Evolutionary conservation across 352 stramenopile species (phyloP).

Genomic region (Phytopythium helicoides): DNA sequence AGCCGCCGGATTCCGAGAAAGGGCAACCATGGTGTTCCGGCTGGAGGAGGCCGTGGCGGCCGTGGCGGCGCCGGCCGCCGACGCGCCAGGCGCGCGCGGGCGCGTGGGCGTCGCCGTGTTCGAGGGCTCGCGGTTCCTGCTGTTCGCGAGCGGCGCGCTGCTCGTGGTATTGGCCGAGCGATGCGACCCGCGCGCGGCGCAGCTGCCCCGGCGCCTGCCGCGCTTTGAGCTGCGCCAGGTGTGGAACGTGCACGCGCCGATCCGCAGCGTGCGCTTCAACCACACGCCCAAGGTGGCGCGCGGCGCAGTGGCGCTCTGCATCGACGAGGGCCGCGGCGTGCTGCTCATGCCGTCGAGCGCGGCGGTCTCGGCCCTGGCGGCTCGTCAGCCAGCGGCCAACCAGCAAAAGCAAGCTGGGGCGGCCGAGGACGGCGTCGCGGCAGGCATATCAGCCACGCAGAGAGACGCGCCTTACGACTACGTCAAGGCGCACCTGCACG

Average conservation of each 20-base stretch:
- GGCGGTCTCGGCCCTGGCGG: constrained; percentile 8
- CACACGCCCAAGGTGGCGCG: constrained; percentile 39
- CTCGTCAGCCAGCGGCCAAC: background rate
- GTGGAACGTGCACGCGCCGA: constrained; percentile 39
- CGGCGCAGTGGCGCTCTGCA: constrained; percentile 57
- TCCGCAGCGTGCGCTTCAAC: constrained; percentile 64
- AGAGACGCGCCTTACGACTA: constrained; percentile 39
- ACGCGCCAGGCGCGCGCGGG: constrained; percentile 6
- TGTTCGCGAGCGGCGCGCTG: constrained; percentile 52
- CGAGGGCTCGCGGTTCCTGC: constrained; percentile 55
- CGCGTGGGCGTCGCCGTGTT: constrained; percentile 39
- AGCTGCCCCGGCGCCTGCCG: constrained; percentile 23
- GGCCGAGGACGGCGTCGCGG: background rate
- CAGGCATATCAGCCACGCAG: background rate
- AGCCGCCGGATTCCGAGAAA: no score
- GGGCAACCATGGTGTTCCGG: constrained; percentile 52
- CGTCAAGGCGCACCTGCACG: constrained; percentile 64
- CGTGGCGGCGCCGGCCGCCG: constrained; percentile 34
- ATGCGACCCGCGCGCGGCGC: constrained; percentile 16
- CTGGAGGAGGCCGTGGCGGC: constrained; percentile 45
- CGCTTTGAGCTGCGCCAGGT: constrained; percentile 74
- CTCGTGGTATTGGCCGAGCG: constrained; percentile 63
- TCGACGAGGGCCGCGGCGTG: constrained; percentile 60
- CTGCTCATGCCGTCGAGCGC: constrained; percentile 52
- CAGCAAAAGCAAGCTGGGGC: background rate